phyloP scores from a whole-genome alignment of 1,284 basidiomycete genomes.

The Ustilago curta region DNA sequence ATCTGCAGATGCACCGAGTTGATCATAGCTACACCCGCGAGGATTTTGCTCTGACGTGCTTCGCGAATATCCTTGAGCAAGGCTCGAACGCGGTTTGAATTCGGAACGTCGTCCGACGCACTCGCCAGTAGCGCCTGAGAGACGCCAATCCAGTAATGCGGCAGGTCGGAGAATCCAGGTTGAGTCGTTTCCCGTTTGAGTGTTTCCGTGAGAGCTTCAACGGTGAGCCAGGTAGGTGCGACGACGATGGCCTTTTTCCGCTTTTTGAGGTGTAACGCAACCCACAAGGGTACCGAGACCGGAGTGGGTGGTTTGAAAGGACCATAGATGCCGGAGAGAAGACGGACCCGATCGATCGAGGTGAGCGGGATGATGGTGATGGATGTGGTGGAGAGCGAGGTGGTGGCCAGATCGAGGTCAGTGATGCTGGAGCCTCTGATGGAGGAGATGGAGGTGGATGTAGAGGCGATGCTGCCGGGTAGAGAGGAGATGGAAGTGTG shows the following conservation, averaged over 20 bases:
- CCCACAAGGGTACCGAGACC: constrained; percentile 88
- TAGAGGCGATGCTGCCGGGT: constrained; percentile 14
- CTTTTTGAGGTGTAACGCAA: constrained; percentile 89
- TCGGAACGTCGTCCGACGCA: constrained; percentile 87
- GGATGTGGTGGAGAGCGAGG: constrained; percentile 43
- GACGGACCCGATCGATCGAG: constrained; percentile 62
- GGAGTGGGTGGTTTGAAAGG: constrained; percentile 89
- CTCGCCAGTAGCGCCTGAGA: constrained; percentile 20
- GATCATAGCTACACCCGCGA: constrained; percentile 77
- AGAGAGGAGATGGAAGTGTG: constrained; percentile 12
- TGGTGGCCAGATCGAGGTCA: constrained; percentile 54
- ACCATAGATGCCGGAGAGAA: constrained; percentile 75
- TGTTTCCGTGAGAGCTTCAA: constrained; percentile 80
- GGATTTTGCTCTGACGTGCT: constrained; percentile 90
- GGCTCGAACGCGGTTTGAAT: constrained; percentile 82
- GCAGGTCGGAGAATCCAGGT: constrained; percentile 65
- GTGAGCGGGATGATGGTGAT: constrained; percentile 62
- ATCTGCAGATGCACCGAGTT: constrained; percentile 73
- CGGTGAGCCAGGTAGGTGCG: constrained; percentile 85
- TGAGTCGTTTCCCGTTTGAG: constrained; percentile 64
- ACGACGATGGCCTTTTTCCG: constrained; percentile 94
- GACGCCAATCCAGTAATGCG: constrained; percentile 68
- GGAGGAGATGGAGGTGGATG: constrained; percentile 27
- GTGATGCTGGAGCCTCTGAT: constrained; percentile 14
- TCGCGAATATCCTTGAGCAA: constrained; percentile 93